phyloP scores from a whole-genome alignment of 2,329 filamentous ascomycete genomes.

The Cladosporium halotolerans region DNA sequence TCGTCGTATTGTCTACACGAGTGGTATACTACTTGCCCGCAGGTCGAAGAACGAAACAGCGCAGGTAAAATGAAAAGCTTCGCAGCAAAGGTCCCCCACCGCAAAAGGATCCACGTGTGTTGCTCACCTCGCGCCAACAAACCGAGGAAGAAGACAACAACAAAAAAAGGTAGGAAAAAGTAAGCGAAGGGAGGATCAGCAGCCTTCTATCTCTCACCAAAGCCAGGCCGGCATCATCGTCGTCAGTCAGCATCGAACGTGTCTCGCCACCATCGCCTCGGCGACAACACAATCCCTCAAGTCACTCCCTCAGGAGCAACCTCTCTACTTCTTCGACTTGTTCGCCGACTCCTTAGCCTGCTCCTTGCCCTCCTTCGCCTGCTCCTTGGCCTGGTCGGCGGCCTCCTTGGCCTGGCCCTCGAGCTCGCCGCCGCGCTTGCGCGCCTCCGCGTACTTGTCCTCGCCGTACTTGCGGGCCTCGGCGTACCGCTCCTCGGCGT shows the following conservation, averaged over 20 bases:
- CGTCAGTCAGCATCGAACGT: neutral
- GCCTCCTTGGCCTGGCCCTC: conserved; percentile 15
- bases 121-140: neutral
- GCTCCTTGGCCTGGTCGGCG: conserved; percentile 14
- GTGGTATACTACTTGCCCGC: conserved; percentile 5
- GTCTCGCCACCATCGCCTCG: no score
- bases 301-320: no score
- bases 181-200: neutral
- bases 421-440: conserved; percentile 20
- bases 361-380: conserved; percentile 13
- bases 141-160: neutral
- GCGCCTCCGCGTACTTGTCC: conserved; percentile 21
- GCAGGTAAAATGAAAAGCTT: no score
- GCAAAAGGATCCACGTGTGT: neutral
- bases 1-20: conserved; percentile 11
- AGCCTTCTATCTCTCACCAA: neutral
- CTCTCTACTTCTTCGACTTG: conserved; percentile 10
- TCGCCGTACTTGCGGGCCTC: conserved; percentile 26
- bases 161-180: neutral
- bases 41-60: no score
- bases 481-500: conserved; percentile 22
- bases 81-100: no score
- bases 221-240: neutral
- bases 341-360: conserved; percentile 8
- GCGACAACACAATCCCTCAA: no score